Base-by-base conservation (phyloP, 2,329 filamentous ascomycete species). In the Didymella arachidicola region DNA sequence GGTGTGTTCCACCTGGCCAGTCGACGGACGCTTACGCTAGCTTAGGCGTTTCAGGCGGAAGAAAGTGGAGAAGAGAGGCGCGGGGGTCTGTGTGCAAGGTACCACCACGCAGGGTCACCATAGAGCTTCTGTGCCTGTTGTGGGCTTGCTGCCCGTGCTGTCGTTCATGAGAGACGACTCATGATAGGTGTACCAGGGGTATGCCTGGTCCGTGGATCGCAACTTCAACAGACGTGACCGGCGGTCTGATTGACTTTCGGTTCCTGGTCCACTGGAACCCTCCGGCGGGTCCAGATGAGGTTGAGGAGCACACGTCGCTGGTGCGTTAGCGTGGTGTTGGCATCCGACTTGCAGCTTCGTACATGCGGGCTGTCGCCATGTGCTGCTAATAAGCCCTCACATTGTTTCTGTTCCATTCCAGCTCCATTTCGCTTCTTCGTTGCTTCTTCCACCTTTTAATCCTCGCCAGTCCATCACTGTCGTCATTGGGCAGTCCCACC, bases 1-100 rank as follows among this genome's bases (percentile, higher is more conserved):
- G 66, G 65, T 69, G 68, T 69, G 68, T 70, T 62, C 64, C 67
- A 70, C 51, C 16, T 18, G 32, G 32, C 32, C 32, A 36, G 16
- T 39, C 41, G 16, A 27, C 41, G 41, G 32, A n/a, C 41, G 22
- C 41, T 43, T 25, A 27, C 22, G 12, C 18, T 43, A 43, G 18
- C 18, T 43, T 43, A 25, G 22, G 41, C 25, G 41, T 43, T 43
- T 43, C 41, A 43, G 41, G 41, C 41, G 41, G 22, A 43, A 61
- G 56, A 57, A 57, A 59, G 60, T 60, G 63, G 59, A 61, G 47
- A 61, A 22, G 25, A 18, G 22, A 16, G 41, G 55, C 61, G 65
- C 65, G 60, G 63, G 62, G 60, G 59, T 36, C 46, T 48, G 42
- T 48, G 25, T 43, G 38, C 47, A 43, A 57, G 66, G 41, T 60